Base-by-base conservation (phyloP, 2,329 filamentous ascomycete genomes). In the Elsinoe australis region DNA sequence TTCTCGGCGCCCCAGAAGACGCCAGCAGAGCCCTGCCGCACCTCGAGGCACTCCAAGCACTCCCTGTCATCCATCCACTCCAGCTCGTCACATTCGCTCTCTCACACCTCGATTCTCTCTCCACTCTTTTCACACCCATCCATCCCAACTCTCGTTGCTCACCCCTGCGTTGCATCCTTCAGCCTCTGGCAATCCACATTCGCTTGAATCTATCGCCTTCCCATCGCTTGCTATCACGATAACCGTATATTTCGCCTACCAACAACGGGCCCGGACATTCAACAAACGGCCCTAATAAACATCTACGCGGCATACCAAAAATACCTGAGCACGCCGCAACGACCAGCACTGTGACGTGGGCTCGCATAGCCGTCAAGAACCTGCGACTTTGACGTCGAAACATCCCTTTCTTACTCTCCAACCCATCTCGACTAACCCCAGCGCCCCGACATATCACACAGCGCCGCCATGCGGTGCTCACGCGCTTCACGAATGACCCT, bases 391-490 rank as follows among this genome's bases (percentile, higher is more conserved):
- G 39, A 44, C 14, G 24, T 44, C 24, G 28, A 44, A 14, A 44
- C 26, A 44, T 32, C 39, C 26, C 12, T 17, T 31, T 31, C 12
- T 8, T 44, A 12, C 21, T 15, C 14, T 5, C 24, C 21, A 31
- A 24, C 17, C 24, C 39, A 44, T 12, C 9, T 15, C 24, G 7
- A 21, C 12, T 44, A 3, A 26, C 17, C 14, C 10, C 39, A 9
- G 39, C 39, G 39, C 44, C 19, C 17, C 31, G 17, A 47, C 44
- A 15, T 21, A 5, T 18, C 18, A 10, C 31, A 34, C 15, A 19
- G 15, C 21, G 34, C 45, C 19, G 22, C 33, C 45, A 64, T 65
- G 63, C 57, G 58, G 52, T 56, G 55, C 42, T 53, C 49, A 42
- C 31, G 36, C 32, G 52, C 52, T 42, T 51, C 53, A 39, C 54